Base-by-base conservation (phyloP, 2,329 filamentous ascomycete species). In the Pestalotiopsis fici region DNA sequence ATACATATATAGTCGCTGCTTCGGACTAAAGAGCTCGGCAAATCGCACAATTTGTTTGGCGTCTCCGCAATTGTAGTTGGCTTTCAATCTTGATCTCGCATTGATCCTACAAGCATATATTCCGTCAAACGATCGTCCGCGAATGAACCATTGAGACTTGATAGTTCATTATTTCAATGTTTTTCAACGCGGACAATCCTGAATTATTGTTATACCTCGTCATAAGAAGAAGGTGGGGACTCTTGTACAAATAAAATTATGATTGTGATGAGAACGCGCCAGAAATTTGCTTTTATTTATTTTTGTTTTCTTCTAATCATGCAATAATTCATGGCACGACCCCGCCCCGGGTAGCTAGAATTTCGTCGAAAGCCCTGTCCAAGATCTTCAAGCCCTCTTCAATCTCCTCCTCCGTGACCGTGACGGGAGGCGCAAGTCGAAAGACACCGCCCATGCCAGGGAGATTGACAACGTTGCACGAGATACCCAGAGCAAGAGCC, bases 391-490 rank as follows among this genome's bases (percentile, higher is more conserved):
- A 67, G 0, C 84, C 86, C 62, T 81, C 77, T 9, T 83, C 75
- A 62, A 85, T 80, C 69, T 84, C 78, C 12, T 82, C 78, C 0
- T 75, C 78, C 0, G 80, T 81, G 1, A 86, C 82, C 0, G 83
- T 86, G 3, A 87, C 82, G 0, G 85, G 82, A 0, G 85, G 84
- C 5, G 85, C 84, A 61, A 87, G 75, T 6, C 85, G 78, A 64
- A 87, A 86, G 0, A 85, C 83, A 6, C 84, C 85, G 0, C 81
- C 81, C 75, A 85, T 85, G 1, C 79, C 81, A 2, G 79, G 79
- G 65, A 82, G 75, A 66, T 82, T 84, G 3, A 83, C 82, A 3
- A 87, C 69, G 69, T 87, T 85, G 57, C 83, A 84, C 66, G 82
- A 87, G 4, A 87, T 70, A 0, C 85, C 85, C 61, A 82, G 71